Evolutionary conservation across 441 rosid species (phyloP), one percentile per base, ranked within the genome.

Genomic region (Erodium texanum): DNA sequence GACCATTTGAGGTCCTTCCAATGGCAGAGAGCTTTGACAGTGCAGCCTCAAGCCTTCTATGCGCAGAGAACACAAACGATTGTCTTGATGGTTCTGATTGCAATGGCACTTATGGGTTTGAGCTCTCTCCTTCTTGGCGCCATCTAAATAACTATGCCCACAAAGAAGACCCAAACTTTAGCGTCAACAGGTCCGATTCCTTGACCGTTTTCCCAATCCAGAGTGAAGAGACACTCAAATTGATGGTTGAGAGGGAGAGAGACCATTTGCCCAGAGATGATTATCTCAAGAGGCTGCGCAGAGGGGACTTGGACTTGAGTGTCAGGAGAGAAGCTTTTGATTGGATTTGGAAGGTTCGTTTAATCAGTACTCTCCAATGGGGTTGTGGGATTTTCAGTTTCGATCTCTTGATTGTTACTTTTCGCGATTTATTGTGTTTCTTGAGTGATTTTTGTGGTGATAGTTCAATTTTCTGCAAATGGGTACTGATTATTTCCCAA

Each of bases 301-400:
- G 68, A 76, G 84, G 85, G 73, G 85, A 77, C 74, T 76, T 79
- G 76, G 86, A 85, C 64, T 73, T 81, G 76, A 76, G 73, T 76
- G 74, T 61, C 52, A 80, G 80, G 71, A 81, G 73, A 64, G 81
- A 81, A 67, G 86, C 86, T 69, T 75, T 83, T 62, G 68, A 80
- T 66, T 85, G 87, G 89, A 82, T 85, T 80, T 73, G 65, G 67
- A 83, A 83, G 89, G 89, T 83, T 62, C 66, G 74, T 63, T 48
- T 48, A 64, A 50, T 70, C 19, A 1, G 43, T 62, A 67, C 64
- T 66, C 58, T 75, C 66, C 68, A 76, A 62, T 66, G 64, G 24
- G 24, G 41, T 19, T 68, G 10, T 65, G 70, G 65, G 24, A 18
- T 36, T 58, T 65, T 66, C 63, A 66, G 62, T 68, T 74, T 63